These are phyloP conservation scores for Centrapalus pauciflorus DNA, from an alignment of 129 eudicot species.

Conservation along the genomic window DNA sequence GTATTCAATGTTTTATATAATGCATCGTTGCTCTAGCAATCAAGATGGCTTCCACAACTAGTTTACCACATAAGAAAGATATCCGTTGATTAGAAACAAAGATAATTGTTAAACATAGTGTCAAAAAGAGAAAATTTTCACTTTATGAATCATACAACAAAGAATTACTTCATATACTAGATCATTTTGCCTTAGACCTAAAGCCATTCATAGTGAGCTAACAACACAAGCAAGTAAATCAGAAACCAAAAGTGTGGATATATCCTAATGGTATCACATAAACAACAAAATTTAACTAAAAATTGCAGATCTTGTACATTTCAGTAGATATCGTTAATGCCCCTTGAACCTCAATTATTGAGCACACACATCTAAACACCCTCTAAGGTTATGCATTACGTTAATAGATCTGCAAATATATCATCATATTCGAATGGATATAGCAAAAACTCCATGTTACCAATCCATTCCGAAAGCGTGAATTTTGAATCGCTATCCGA, in stretches of 20 bases:
- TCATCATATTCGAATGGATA: background rate
- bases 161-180: background rate
- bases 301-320: background rate
- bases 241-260: background rate
- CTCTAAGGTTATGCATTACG: background rate
- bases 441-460: background rate
- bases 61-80: background rate
- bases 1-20: too few species aligned
- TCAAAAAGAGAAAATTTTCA: too few species aligned
- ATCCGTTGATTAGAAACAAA: background rate
- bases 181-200: background rate
- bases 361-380: too few species aligned
- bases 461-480: background rate
- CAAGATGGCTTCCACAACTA: too few species aligned
- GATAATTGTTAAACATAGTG: background rate
- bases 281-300: background rate
- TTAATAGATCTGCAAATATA: background rate
- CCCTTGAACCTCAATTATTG: too few species aligned
- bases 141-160: background rate
- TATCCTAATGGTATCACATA: background rate
- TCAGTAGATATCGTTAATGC: too few species aligned
- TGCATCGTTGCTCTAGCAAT: too few species aligned
- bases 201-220: background rate
- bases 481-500: background rate
- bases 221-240: background rate